Evolutionary conservation across 306 rosid genomes (phyloP).

Genomic region (Trichosanthes cucumerina): DNA sequence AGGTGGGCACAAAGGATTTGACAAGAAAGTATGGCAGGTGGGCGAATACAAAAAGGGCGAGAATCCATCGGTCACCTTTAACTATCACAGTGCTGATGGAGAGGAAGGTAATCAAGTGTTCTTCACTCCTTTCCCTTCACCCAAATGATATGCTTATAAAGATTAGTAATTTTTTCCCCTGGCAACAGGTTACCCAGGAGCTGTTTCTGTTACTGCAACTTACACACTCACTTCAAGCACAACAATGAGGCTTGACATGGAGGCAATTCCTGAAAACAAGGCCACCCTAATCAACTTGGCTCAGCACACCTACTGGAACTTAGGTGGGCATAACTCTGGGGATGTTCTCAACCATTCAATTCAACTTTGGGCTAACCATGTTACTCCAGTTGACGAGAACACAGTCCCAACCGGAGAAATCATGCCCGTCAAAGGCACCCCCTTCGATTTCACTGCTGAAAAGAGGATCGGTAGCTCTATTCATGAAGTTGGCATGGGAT

Average conservation of each 20-base stretch:
- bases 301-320: constrained; percentile 22
- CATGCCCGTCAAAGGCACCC: constrained; percentile 60
- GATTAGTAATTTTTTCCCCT: neutral
- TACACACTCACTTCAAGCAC: constrained; percentile 67
- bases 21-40: constrained; percentile 82
- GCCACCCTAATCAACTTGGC: constrained; percentile 55
- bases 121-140: neutral
- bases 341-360: constrained; percentile 63
- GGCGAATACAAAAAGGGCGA: constrained; percentile 48
- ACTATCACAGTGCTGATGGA: constrained; percentile 65
- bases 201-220: constrained; percentile 58
- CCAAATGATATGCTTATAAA: neutral
- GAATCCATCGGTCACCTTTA: constrained; percentile 61
- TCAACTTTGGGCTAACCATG: constrained; percentile 54
- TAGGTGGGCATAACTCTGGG: constrained; percentile 76
- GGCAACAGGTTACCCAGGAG: constrained; percentile 35
- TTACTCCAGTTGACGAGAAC: constrained; percentile 69
- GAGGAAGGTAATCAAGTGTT: constrained; percentile 62
- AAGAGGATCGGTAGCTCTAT: constrained; percentile 62
- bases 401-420: constrained; percentile 73
- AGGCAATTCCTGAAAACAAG: constrained; percentile 76
- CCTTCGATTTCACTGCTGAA: constrained; percentile 66
- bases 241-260: constrained; percentile 85
- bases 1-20: constrained; percentile 88
- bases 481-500: constrained; percentile 63